Evolutionary conservation across 192 early-diverging fungal species (phyloP).

Genomic region (Umbelopsis sp.): DNA sequence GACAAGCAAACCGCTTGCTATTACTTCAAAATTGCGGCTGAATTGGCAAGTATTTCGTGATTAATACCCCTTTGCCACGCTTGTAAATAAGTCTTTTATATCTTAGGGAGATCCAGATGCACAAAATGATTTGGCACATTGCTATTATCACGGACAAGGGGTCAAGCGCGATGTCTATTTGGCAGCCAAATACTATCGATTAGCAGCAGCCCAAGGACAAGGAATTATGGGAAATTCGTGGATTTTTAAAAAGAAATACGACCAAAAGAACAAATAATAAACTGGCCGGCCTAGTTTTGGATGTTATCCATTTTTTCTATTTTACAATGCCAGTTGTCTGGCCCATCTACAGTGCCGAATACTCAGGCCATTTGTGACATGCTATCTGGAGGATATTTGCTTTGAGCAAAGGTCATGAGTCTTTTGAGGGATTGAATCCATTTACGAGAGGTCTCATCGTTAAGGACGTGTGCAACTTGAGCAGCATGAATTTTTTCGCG

Average conservation of each 20-base stretch:
- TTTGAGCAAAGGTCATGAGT: slow-evolving; percentile 95
- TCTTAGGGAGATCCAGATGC: slow-evolving; percentile 65
- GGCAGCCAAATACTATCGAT: slow-evolving; percentile 77
- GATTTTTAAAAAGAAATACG: slow-evolving; percentile 83
- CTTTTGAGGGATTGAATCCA: slow-evolving; percentile 99
- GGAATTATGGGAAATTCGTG: slow-evolving; percentile 78
- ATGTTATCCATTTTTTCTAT: neutral
- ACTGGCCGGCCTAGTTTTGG: neutral
- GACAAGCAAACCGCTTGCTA: slow-evolving; percentile 73
- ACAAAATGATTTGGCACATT: slow-evolving; percentile 66
- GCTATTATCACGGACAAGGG: slow-evolving; percentile 73
- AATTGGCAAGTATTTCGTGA: slow-evolving; percentile 42
- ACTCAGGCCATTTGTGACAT: slow-evolving; percentile 36
- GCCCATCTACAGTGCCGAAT: neutral
- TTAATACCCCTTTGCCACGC: neutral
- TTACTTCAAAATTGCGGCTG: slow-evolving; percentile 82
- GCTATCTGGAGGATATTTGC: slow-evolving; percentile 82
- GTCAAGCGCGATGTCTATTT: slow-evolving; percentile 69
- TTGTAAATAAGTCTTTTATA: neutral
- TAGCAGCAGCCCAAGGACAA: slow-evolving; percentile 71
- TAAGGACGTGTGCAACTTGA: slow-evolving; percentile 96
- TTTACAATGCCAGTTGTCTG: neutral
- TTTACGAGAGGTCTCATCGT: slow-evolving; percentile 95
- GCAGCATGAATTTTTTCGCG: slow-evolving; percentile 95
- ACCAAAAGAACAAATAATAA: slow-evolving; percentile 24